phyloP scores from a whole-genome alignment of 2,329 filamentous ascomycete genomes.

The Blastomyces parvus region DNA sequence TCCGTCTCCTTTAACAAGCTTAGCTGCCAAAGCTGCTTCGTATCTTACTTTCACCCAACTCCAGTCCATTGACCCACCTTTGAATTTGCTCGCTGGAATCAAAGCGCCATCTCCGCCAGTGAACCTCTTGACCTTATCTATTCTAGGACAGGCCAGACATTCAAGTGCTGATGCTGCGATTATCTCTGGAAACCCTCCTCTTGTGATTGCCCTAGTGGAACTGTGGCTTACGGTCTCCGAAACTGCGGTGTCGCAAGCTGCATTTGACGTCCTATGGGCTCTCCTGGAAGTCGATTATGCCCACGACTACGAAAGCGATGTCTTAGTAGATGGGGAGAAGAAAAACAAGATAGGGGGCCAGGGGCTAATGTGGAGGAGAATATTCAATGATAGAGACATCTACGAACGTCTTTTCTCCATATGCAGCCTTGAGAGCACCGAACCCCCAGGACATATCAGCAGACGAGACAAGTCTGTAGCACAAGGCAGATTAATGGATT shows the following conservation, averaged over 20 bases:
- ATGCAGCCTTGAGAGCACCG: slow-evolving; percentile 38
- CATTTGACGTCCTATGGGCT: slow-evolving; percentile 44
- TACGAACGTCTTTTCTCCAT: slow-evolving; percentile 48
- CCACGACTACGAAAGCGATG: slow-evolving; percentile 17
- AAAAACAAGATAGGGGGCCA: slow-evolving; percentile 34
- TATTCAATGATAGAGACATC: slow-evolving; percentile 52
- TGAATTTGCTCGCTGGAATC: slow-evolving; percentile 49
- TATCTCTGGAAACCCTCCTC: slow-evolving; percentile 47
- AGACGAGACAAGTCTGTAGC: slow-evolving; percentile 49
- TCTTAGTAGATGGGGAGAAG: slow-evolving; percentile 19
- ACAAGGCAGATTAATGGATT: slow-evolving; percentile 51
- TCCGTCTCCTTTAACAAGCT: slow-evolving; percentile 45
- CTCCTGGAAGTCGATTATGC: slow-evolving; percentile 44
- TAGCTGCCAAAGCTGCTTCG: slow-evolving; percentile 42
- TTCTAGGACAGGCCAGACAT: slow-evolving; percentile 48
- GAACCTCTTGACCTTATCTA: slow-evolving; percentile 46
- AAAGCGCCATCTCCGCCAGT: slow-evolving; percentile 42
- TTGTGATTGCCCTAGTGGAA: slow-evolving; percentile 46
- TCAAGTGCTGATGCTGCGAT: slow-evolving; percentile 47
- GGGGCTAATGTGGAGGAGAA: slow-evolving; percentile 51
- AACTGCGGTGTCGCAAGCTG: slow-evolving; percentile 46
- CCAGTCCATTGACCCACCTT: slow-evolving; percentile 38
- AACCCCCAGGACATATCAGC: slow-evolving; percentile 32
- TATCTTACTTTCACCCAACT: slow-evolving; percentile 44
- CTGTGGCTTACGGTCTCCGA: slow-evolving; percentile 50